Conservation (phyloP, 192 early-diverging fungal species). For the Piromyces finnis region DNA sequence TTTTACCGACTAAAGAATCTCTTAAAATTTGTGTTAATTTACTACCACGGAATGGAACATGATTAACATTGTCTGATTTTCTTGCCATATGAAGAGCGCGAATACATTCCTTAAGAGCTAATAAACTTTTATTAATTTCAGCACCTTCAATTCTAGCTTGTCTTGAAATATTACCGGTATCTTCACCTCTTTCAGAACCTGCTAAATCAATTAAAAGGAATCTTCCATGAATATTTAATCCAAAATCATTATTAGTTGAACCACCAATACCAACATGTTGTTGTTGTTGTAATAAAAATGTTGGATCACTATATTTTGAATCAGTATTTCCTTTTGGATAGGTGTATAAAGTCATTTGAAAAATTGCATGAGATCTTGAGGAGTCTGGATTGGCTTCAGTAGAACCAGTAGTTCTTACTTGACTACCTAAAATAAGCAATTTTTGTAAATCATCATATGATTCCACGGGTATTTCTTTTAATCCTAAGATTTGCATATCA, state of each 20-base stretch:
- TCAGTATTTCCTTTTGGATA: background rate
- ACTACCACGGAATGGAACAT: conserved; percentile 18
- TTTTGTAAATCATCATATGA: conserved; percentile 5
- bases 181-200: conserved; percentile 15
- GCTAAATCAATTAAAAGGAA: conserved; percentile 19
- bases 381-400: conserved; percentile 16
- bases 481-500: conserved; percentile 5
- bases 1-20: conserved; percentile 13
- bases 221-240: conserved; percentile 1
- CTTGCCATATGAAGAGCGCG: conserved; percentile 6
- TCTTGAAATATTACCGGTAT: conserved; percentile 3
- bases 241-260: background rate
- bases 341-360: conserved; percentile 10
- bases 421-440: conserved; percentile 7
- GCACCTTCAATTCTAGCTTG: conserved; percentile 8
- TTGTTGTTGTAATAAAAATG: background rate
- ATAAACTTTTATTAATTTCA: conserved; percentile 23
- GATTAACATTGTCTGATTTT: background rate
- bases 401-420: conserved; percentile 14
- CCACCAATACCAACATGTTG: background rate
- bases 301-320: background rate
- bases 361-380: conserved; percentile 16
- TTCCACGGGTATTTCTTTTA: conserved; percentile 2
- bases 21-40: conserved; percentile 23
- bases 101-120: conserved; percentile 25